Conservation (phyloP, 257 asterid species). For the Cinchona pubescens region DNA sequence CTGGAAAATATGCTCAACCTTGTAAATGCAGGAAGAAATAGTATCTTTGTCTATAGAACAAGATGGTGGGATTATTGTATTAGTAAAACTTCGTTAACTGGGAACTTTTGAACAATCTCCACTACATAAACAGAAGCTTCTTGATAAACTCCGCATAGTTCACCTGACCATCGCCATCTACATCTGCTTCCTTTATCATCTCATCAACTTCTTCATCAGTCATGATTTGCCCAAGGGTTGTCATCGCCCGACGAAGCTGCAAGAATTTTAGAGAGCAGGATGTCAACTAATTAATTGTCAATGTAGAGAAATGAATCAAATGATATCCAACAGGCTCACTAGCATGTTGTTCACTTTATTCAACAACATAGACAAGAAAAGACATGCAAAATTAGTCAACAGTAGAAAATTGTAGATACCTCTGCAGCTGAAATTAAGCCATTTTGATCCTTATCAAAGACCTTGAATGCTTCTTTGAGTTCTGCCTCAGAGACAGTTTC, state of each 20-base stretch:
- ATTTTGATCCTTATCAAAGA: constrained; percentile 58
- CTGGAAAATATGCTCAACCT: constrained; percentile 1
- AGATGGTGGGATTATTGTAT: constrained; percentile 10
- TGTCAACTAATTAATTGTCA: too few species aligned
- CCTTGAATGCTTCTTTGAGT: constrained; percentile 56
- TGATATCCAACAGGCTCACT: background rate
- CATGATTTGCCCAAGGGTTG: constrained; percentile 57
- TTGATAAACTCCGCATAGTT: constrained; percentile 50
- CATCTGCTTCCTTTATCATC: constrained; percentile 56
- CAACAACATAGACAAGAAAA: background rate
- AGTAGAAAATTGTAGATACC: constrained; percentile 28
- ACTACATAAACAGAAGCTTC: constrained; percentile 53
- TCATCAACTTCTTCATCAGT: constrained; percentile 58
- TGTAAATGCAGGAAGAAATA: background rate
- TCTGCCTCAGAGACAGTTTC: constrained; percentile 61
- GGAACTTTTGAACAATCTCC: constrained; percentile 2
- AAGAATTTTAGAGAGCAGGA: background rate
- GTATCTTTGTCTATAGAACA: background rate
- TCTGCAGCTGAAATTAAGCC: constrained; percentile 61
- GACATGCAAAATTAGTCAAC: background rate
- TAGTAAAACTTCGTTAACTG: constrained; percentile 14
- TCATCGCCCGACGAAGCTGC: constrained; percentile 60
- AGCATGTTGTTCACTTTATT: background rate
- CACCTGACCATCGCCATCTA: constrained; percentile 60
- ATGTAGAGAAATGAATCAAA: background rate